Percentiles rank a stretch among this genome's conserved stretches.
phyloP scores from a whole-genome alignment of 805 yeast genomes.

The Metahyphopichia silvanorum region DNA sequence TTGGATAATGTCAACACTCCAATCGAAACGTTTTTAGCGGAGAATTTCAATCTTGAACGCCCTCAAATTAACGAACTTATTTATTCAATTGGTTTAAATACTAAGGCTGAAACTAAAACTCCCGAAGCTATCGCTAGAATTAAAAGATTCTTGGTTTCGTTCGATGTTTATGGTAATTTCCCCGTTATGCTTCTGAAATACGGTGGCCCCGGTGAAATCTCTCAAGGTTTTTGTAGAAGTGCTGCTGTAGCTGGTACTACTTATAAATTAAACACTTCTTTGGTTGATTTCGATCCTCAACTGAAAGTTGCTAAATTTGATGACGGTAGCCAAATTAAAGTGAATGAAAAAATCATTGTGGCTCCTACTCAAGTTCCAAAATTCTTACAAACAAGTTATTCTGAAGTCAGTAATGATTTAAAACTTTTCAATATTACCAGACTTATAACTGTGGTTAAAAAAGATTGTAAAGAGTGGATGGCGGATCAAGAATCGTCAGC shows the following conservation, averaged over 20 bases:
- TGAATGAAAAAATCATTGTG: slow-evolving; percentile 75
- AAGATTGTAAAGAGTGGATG: slow-evolving; percentile 91
- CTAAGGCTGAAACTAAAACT: slow-evolving; percentile 56
- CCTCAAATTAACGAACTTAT: slow-evolving; percentile 83
- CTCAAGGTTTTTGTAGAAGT: slow-evolving; percentile 95
- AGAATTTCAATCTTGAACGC: slow-evolving; percentile 64
- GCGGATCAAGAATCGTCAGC: slow-evolving; percentile 80
- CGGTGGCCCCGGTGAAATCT: slow-evolving; percentile 94
- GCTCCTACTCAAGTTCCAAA: slow-evolving; percentile 64
- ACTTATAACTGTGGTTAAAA: slow-evolving; percentile 76
- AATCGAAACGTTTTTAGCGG: slow-evolving; percentile 55
- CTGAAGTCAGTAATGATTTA: slow-evolving; percentile 41
- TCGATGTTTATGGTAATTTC: slow-evolving; percentile 91
- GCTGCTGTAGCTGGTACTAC: slow-evolving; percentile 98
- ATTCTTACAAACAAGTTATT: slow-evolving; percentile 39
- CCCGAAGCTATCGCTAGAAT: slow-evolving; percentile 77
- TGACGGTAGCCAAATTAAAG: slow-evolving; percentile 73
- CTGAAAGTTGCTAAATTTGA: slow-evolving; percentile 65
- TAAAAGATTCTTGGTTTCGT: slow-evolving; percentile 76
- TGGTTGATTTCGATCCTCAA: slow-evolving; percentile 62
- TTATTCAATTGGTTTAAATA: slow-evolving; percentile 80
- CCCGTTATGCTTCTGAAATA: slow-evolving; percentile 89
- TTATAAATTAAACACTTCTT: slow-evolving; percentile 72
- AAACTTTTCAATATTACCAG: slow-evolving; percentile 59
- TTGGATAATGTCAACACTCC: slow-evolving; percentile 53